Conservation (phyloP, 2,329 filamentous ascomycete genomes). For the Cordyceps tenuipes region DNA sequence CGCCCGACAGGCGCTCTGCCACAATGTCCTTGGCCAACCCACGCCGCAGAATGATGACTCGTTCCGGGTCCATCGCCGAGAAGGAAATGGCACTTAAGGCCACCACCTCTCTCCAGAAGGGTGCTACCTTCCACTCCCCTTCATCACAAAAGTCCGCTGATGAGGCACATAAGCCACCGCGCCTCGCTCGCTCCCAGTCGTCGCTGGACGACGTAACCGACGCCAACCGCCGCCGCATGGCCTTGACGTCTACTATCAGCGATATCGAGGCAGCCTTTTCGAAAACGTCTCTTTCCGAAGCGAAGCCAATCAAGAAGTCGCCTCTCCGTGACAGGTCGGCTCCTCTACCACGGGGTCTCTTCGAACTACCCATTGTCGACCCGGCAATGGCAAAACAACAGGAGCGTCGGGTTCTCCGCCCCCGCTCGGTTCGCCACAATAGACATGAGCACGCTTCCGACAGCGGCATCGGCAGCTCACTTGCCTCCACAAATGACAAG, state of each 20-base stretch:
- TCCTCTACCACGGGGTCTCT: constrained; percentile 51
- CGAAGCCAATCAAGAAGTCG: constrained; percentile 16
- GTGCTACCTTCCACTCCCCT: constrained; percentile 56
- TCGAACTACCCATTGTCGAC: constrained; percentile 47
- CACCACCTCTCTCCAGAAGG: constrained; percentile 57
- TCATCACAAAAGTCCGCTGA: constrained; percentile 24
- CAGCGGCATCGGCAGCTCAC: constrained; percentile 79
- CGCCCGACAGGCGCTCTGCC: constrained; percentile 24
- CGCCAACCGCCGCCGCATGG: constrained; percentile 60
- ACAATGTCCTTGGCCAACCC: constrained; percentile 40
- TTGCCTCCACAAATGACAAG: constrained; percentile 54
- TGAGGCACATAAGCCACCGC: constrained; percentile 40
- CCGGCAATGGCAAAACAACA: constrained; percentile 37
- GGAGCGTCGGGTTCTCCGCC: constrained; percentile 44
- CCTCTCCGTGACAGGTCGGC: constrained; percentile 46
- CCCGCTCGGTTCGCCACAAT: constrained; percentile 45
- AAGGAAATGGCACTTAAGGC: constrained; percentile 41
- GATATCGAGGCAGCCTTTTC: constrained; percentile 56
- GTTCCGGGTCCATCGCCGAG: constrained; percentile 31
- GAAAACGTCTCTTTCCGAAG: constrained; percentile 31
- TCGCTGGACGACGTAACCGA: constrained; percentile 64
- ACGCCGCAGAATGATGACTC: constrained; percentile 33
- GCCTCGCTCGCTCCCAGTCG: constrained; percentile 59
- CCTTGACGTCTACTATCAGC: constrained; percentile 39
- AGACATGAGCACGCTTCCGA: constrained; percentile 66